Base-by-base conservation (phyloP, 495 filamentous ascomycete genomes). In the Hyaloscypha hepaticicola region DNA sequence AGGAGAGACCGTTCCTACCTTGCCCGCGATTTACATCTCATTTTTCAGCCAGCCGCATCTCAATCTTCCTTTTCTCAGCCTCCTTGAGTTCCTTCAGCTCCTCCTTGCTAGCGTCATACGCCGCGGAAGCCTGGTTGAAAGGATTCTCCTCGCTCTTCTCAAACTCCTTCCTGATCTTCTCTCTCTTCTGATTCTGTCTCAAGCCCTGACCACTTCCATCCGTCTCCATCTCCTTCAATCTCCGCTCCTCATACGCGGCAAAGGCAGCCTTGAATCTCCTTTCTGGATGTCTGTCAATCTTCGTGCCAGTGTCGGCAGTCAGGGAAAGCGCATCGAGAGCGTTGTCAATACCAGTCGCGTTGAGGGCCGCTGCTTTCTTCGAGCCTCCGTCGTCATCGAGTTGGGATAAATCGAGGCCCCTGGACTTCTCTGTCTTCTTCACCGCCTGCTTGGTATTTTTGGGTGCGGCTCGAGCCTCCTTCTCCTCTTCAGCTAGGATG, bases 141-240 rank as follows among this genome's bases (percentile, higher is more conserved):
- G 95, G 95, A 73, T 98, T 98, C 73, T 98, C 95, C 5, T 88
- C 86, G 72, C 87, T 88, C 78, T 91, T 94, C 75, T 93, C 86
- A 74, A 97, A 99, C 78, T 98, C 96, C 80, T 94, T 93, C 66
- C 80, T 73, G 55, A 95, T 88, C 63, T 86, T 76, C 67, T 95
- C 90, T 52, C 89, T 82, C 75, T 89, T 88, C 85, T 96, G 90
- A 69, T 93, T 83, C 63, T 88, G 80, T 53, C 93, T 79, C 72
- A 97, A 75, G 1, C 90, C 93, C 61, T 87, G 84, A 38, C 87
- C 81, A 59, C 71, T 82, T 24, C 81, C 81, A 74, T 98, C 96
- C 61, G 84, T 77, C 63, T 92, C 88, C 78, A 98, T 87, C 80
- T 98, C 93, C 3, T 86, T 82, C 65, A 97, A 73, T 59, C 94